phyloP scores from a whole-genome alignment of 208 protist species.

The Acanthamoeba lenticulata region DNA sequence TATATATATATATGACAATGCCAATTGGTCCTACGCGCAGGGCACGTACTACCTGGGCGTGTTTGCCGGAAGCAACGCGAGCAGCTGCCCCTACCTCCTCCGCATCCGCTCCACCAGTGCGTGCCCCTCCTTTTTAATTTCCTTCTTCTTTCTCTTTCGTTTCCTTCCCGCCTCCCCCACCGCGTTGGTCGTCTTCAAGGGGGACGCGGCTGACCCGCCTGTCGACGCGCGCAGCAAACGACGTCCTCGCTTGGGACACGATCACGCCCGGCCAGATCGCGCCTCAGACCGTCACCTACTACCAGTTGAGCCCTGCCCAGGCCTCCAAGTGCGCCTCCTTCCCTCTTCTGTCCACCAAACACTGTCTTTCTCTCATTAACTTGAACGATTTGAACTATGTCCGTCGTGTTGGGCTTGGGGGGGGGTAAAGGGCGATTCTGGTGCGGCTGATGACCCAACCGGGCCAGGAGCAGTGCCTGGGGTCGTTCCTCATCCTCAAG shows the following conservation, averaged over 20 bases:
- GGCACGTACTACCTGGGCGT: not conserved
- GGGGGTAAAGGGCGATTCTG: not conserved
- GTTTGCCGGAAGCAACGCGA: not conserved
- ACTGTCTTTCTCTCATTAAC: too few relatives aligned
- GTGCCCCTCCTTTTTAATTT: not conserved
- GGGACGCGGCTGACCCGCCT: not conserved
- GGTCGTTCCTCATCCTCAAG: not conserved
- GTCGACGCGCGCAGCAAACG: not conserved
- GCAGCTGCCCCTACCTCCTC: not conserved
- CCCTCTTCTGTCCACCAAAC: too few relatives aligned
- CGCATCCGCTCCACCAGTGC: not conserved
- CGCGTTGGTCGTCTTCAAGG: not conserved
- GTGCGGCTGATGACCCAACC: not conserved
- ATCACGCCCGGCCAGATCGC: not conserved
- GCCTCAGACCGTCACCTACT: not conserved
- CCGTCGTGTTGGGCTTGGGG: too few relatives aligned
- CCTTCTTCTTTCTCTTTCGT: too few relatives aligned
- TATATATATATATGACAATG: too few relatives aligned
- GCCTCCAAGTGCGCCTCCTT: not conserved
- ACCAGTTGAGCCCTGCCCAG: not conserved
- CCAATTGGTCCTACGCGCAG: too few relatives aligned
- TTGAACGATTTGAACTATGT: not conserved
- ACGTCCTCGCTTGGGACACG: slow-evolving; percentile 3
- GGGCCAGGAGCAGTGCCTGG: not conserved
- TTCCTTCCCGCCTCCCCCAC: not conserved